These are phyloP conservation scores for Phytophthora tubulina DNA, from an alignment of 352 stramenopile genomes.

Conservation along the genomic window DNA sequence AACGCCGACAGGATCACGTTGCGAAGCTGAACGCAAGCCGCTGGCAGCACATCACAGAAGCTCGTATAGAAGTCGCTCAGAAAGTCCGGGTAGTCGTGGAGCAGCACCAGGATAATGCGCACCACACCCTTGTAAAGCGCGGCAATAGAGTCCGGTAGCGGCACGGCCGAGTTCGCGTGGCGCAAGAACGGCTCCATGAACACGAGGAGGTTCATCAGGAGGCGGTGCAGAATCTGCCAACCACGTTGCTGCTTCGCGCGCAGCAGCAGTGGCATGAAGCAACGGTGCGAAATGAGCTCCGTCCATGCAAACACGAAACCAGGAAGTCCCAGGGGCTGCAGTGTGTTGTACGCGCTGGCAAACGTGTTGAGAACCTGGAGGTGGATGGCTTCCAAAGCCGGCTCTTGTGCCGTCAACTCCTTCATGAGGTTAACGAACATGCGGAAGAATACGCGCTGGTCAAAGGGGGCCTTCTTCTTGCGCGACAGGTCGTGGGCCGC, in stretches of 20 bases:
- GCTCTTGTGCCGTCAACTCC: constrained; percentile 96
- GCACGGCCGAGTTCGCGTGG: constrained; percentile 77
- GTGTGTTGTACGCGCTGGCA: constrained; percentile 96
- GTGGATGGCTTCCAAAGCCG: constrained; percentile 94
- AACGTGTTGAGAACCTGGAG: constrained; percentile 97
- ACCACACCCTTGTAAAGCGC: constrained; percentile 98
- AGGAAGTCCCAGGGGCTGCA: constrained; percentile 96
- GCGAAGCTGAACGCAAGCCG: constrained; percentile 97
- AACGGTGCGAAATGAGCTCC: constrained; percentile 97
- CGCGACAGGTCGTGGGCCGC: constrained; percentile 81
- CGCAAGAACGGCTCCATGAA: constrained; percentile 98
- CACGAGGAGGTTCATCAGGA: constrained; percentile 98
- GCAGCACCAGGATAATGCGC: constrained; percentile 97
- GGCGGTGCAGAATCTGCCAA: constrained; percentile 97
- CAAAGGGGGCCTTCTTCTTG: constrained; percentile 92
- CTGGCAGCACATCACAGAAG: constrained; percentile 98
- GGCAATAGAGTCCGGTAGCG: constrained; percentile 92
- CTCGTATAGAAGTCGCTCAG: constrained; percentile 98
- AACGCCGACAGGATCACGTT: constrained; percentile 99
- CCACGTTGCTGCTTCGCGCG: constrained; percentile 94
- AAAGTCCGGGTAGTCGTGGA: constrained; percentile 99
- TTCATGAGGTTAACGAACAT: constrained; percentile 98
- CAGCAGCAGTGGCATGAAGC: constrained; percentile 98
- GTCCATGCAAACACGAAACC: constrained; percentile 99
- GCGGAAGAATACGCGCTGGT: constrained; percentile 99